Evolutionary conservation across 2,329 filamentous ascomycete genomes (phyloP), one percentile per base, ranked within the genome.

Genomic region (Verticillium longisporum): DNA sequence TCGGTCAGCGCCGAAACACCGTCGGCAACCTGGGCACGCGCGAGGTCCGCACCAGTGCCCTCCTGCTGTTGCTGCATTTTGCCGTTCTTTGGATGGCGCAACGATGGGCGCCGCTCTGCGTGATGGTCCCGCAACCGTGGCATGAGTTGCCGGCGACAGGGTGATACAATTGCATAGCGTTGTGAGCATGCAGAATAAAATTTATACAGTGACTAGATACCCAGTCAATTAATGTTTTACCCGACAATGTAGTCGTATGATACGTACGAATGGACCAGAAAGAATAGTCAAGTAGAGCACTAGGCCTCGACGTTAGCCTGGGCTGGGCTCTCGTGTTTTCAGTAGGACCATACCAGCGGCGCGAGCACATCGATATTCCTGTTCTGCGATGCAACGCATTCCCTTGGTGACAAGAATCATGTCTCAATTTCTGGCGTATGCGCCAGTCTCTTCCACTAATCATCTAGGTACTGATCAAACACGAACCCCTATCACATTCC

Each of bases 41-140:
- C 62, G 71, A 72, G 18, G 9, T 76, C 4, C 68, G 69, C 15
- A 69, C 65, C 15, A 76, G 72, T 18, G 4, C 72, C 18, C 11
- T 71, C 3, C 66, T 77, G 2, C 62, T 76, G 4, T 63, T 61
- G 2, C 62, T 76, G 26, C 76, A 78, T 60, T 66, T 76, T 58
- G 62, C 63, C 1, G 66, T 71, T 1, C 31, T 78, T 1, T 76
- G 73, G 75, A 59, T 73, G 55, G 74, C 74, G 1, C 65, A 66
- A 6, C 67, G 66, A 11, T 73, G 73, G 71, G 66, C 68, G n/a
- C 65, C 69, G 14, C 58, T 78, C 14, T 78, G 76, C 56, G 66
- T 67, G 1, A 61, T 61, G 14, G 63, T 50, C 10, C 50, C 21
- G 18, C 36, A 60, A 13, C 41, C 59, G 1, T 64, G 62, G 63